Evolutionary conservation across 495 filamentous ascomycete species (phyloP), one percentile per base, ranked within the genome.

Genomic region (Hypomontagnella submonticulosa): DNA sequence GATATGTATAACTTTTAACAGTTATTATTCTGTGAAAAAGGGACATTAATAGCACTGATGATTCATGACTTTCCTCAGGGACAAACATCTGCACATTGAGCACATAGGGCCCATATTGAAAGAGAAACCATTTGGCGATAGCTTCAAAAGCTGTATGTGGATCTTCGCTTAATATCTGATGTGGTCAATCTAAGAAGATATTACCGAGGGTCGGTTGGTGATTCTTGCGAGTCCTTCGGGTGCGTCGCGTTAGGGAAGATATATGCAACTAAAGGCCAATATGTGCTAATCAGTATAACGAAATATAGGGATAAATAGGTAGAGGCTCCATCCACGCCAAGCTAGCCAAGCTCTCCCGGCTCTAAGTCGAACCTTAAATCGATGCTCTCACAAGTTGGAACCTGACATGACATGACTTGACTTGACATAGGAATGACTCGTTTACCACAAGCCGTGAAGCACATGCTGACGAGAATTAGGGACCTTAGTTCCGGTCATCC

Each of bases 371-470:
- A 61, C 47, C 27, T 46, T 46, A 46, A 16, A 46, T 61, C 30
- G 23, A 46, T 37, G 57, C 20, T 42, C 40, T 53, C 37, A 20
- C 18, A 16, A 32, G 23, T 27, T 27, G n/a, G n/a, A n/a, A n/a
- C n/a, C n/a, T n/a, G n/a, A n/a, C 23, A 6, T 27, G 6, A 27
- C 23, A 3, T 27, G 23, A 27, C 23, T 27, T 2, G 6, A 27
- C 33, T 46, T 37, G 38, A 53, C 36, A 27, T 53, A 32, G 38
- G 12, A 53, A 53, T 53, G 57, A 53, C 48, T 61, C 48, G 57
- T 53, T 15, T 11, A 15, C 20, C 19, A n/a, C n/a, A n/a, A n/a
- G 27, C 32, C 19, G 13, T 41, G 11, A 38, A n/a, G n/a, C n/a
- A n/a, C n/a, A n/a, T n/a, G n/a, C n/a, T n/a, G n/a, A n/a, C n/a